These are phyloP conservation scores for Primulina huaijiensis DNA, from an alignment of 257 asterid genomes.

Conservation along the genomic window DNA sequence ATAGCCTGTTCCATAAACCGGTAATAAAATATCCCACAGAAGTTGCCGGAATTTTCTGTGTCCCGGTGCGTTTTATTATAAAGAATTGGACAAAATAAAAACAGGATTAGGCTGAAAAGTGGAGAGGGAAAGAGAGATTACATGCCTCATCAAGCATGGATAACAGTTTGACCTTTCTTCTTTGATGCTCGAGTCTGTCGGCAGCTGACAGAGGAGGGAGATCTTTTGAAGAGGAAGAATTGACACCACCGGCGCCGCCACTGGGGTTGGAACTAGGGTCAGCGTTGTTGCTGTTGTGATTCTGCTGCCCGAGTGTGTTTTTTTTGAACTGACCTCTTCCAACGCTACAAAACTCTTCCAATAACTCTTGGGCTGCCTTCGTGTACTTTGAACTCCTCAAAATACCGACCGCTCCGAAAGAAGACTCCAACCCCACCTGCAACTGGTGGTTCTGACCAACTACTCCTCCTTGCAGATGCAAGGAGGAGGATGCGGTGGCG, in stretches of 20 bases:
- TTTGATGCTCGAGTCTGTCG: slow-evolving; percentile 89
- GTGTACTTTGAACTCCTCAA: slow-evolving; percentile 70
- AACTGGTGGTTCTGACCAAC: slow-evolving; percentile 38
- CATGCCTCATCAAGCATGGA: slow-evolving; percentile 99
- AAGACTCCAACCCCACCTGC: slow-evolving; percentile 45
- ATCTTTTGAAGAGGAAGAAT: slow-evolving; percentile 55
- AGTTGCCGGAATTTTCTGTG: slow-evolving; percentile 35
- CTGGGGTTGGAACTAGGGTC: slow-evolving; percentile 48
- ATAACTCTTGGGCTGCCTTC: slow-evolving; percentile 74
- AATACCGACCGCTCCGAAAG: slow-evolving; percentile 51
- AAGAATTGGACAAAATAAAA: slow-evolving; percentile 32
- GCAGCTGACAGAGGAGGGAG: slow-evolving; percentile 65
- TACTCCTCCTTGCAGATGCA: slow-evolving; percentile 26
- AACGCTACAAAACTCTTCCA: slow-evolving; percentile 92
- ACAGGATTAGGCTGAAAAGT: slow-evolving; percentile 34
- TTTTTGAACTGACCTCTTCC: slow-evolving; percentile 79
- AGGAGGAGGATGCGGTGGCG: slow-evolving; percentile 19
- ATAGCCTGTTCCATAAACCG: slow-evolving; percentile 44
- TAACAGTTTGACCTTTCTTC: slow-evolving; percentile 96
- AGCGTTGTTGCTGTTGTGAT: slow-evolving; percentile 15
- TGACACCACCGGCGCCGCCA: slow-evolving; percentile 30
- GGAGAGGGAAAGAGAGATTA: slow-evolving; percentile 30
- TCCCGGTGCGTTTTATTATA: slow-evolving; percentile 26
- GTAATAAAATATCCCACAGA: slow-evolving; percentile 34
- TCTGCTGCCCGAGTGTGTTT: slow-evolving; percentile 30